These are phyloP conservation scores for Thielaviopsis musarum DNA, from an alignment of 2,329 filamentous ascomycete species.

Conservation along the genomic window DNA sequence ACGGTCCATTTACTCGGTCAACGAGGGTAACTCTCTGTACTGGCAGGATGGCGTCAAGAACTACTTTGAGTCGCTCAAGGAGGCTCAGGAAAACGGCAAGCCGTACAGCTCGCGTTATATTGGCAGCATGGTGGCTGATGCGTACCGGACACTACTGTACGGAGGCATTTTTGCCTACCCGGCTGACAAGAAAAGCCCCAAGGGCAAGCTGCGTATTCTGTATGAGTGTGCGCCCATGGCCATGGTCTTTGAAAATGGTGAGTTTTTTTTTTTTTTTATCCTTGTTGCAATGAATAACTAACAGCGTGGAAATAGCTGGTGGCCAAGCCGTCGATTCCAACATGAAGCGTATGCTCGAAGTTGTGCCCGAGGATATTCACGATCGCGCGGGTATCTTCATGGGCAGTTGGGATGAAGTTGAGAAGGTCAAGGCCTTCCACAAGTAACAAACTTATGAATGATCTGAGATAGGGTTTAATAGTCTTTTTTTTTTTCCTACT, in stretches of 20 bases:
- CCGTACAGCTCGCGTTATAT: constrained; percentile 94
- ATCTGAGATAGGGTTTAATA: neutral
- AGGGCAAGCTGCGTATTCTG: constrained; percentile 91
- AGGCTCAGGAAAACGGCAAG: constrained; percentile 56
- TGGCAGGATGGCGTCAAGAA: constrained; percentile 78
- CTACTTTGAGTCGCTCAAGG: constrained; percentile 84
- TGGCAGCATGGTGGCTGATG: constrained; percentile 95
- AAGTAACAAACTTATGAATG: constrained; percentile 23
- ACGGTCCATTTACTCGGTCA: constrained; percentile 88
- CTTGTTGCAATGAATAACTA: constrained; percentile 13
- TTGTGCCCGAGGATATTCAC: constrained; percentile 84
- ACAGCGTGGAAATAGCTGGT: constrained; percentile 43
- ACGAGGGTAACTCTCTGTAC: constrained; percentile 95
- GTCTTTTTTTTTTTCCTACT: neutral
- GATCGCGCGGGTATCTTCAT: constrained; percentile 92
- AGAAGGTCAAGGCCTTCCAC: constrained; percentile 82
- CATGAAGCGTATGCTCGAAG: constrained; percentile 78
- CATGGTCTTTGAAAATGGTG: constrained; percentile 95
- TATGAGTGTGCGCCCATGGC: constrained; percentile 99
- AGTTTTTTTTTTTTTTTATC: constrained; percentile 21
- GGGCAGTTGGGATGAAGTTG: constrained; percentile 84
- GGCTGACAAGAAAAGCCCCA: constrained; percentile 93
- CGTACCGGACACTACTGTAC: constrained; percentile 87
- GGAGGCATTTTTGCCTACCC: constrained; percentile 97
- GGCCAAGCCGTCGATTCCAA: constrained; percentile 83